These are phyloP conservation scores for Populus ilicifolia DNA, from an alignment of 345 rosid species.

Conservation along the genomic window DNA sequence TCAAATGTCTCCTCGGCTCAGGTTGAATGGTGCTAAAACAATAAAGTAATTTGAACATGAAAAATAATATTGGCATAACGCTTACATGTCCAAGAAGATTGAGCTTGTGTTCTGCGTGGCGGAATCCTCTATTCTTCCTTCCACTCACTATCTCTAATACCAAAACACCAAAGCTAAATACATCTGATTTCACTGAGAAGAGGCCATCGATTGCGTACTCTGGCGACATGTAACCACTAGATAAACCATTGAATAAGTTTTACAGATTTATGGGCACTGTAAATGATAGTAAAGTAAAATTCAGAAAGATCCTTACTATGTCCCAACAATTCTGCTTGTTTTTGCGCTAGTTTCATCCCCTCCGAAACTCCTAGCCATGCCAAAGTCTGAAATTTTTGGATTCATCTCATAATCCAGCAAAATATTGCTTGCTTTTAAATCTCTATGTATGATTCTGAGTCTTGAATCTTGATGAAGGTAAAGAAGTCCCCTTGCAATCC, in stretches of 20 bases:
- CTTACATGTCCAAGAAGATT: slow-evolving; percentile 15
- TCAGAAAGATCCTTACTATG: slow-evolving; percentile 6
- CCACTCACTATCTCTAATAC: background rate
- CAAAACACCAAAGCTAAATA: background rate
- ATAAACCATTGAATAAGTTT: background rate
- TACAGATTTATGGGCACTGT: too few species aligned
- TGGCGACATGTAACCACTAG: slow-evolving; percentile 9
- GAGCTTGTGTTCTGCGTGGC: background rate
- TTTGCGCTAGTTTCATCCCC: slow-evolving; percentile 5
- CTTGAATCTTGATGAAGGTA: slow-evolving; percentile 22
- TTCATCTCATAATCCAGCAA: slow-evolving; percentile 9
- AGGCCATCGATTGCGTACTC: background rate
- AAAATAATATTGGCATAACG: background rate
- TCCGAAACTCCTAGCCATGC: slow-evolving; percentile 12
- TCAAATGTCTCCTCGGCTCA: background rate
- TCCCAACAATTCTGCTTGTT: slow-evolving; percentile 10
- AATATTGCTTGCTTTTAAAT: slow-evolving; percentile 13
- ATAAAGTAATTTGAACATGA: background rate
- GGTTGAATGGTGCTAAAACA: background rate
- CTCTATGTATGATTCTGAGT: slow-evolving; percentile 14
- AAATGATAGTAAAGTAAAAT: too few species aligned
- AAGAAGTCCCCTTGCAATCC: slow-evolving; percentile 19
- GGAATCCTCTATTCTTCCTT: background rate
- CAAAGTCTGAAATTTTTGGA: slow-evolving; percentile 17
- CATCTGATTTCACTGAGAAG: background rate